Evolutionary conservation across 2,329 filamentous ascomycete species (phyloP), one percentile per base, ranked within the genome.

Genomic region (Cytospora paraplurivora): DNA sequence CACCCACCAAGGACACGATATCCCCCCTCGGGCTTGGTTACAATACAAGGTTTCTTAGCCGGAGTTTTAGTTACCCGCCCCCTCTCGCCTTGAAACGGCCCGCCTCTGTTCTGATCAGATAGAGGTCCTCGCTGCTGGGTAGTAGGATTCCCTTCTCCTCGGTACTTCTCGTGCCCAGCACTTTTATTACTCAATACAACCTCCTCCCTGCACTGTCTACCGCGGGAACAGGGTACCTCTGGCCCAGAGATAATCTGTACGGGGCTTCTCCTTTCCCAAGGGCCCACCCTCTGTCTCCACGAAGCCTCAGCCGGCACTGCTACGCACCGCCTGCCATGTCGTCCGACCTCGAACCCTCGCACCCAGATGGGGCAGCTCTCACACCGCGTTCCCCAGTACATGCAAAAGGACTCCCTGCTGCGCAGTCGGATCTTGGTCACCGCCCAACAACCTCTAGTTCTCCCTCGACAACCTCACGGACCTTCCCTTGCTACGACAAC

Each of bases 221-320:
- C 63, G 63, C 63, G 56, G 33, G 50, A 34, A 50, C 60, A 61
- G 62, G 62, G 64, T 44, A 59, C 37, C 27, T 27, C 27, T 27
- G 27, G 2, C 27, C 27, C 44, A 59, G 51, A 64, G 62, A 62
- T 64, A 66, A 61, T 51, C 38, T 58, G 55, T 53, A 66, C 64
- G 62, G 64, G 64, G 61, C 50, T 52, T 66, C 65, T 67, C 67
- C 68, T 68, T 69, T 68, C 61, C 66, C 67, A 64, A 47, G 64
- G 27, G 62, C 57, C 59, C 64, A 63, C 62, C 64, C 27, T 13
- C 19, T 38, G 62, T 60, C 61, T 66, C 70, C 73, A 61, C 59
- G 71, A 75, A 75, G 74, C 73, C 71, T 74, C 76, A 76, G 72
- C 67, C 65, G 71, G 70, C 73, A 69, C 77, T 77, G 75, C 74